These are phyloP conservation scores for Catunica adiposa DNA, from an alignment of 2,329 filamentous ascomycete species.

Conservation along the genomic window DNA sequence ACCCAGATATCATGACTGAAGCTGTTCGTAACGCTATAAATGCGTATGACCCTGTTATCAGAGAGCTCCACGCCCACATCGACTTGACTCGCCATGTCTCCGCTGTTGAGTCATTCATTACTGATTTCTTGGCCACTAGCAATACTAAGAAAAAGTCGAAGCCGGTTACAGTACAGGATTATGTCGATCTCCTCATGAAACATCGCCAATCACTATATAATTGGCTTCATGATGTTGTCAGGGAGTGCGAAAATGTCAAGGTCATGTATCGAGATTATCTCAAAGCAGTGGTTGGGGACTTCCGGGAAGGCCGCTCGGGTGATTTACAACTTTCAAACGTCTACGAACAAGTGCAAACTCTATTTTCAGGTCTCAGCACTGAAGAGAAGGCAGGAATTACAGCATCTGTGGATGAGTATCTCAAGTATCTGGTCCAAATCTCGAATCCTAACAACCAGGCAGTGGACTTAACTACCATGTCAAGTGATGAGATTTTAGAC, in stretches of 20 bases:
- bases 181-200: constrained; percentile 46
- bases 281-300: constrained; percentile 8
- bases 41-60: constrained; percentile 60
- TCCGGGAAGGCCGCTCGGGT: constrained; percentile 4
- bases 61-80: constrained; percentile 51
- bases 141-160: constrained; percentile 13
- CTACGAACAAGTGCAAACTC: constrained; percentile 4
- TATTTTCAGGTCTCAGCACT: background rate
- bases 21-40: constrained; percentile 46
- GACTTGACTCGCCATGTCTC: constrained; percentile 54
- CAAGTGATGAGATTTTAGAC: constrained; percentile 4
- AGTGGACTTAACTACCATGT: background rate
- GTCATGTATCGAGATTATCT: constrained; percentile 11
- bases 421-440: constrained; percentile 11
- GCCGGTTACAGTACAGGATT: constrained; percentile 50
- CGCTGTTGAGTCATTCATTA: constrained; percentile 50
- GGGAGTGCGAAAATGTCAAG: constrained; percentile 9
- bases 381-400: constrained; percentile 1
- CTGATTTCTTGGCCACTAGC: constrained; percentile 43
- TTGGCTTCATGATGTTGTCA: constrained; percentile 48
- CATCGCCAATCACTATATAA: constrained; percentile 48
- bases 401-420: constrained; percentile 7
- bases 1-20: constrained; percentile 57
- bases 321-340: constrained; percentile 3
- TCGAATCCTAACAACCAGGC: constrained; percentile 9